phyloP scores from a whole-genome alignment of 2,329 filamentous ascomycete species.

The Penicillium sp. region DNA sequence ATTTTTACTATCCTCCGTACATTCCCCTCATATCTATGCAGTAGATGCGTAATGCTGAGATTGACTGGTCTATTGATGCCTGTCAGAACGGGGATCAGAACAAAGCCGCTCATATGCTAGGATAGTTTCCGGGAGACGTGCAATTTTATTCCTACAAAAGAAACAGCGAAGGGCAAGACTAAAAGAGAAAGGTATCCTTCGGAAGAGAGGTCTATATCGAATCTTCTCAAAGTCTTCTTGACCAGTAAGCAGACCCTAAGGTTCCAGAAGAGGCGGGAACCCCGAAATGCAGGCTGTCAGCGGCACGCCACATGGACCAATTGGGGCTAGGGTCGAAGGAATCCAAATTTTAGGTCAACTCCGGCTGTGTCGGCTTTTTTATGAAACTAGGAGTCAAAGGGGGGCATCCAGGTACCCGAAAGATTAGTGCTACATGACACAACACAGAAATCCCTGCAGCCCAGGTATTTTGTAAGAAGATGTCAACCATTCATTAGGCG shows the following conservation, averaged over 20 bases:
- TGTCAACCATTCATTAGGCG: background rate
- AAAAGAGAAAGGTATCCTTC: background rate
- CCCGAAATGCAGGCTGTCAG: background rate
- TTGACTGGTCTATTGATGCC: background rate
- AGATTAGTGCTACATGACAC: background rate
- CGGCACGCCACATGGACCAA: slow-evolving; percentile 1
- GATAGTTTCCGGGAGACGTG: background rate
- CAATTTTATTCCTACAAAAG: background rate
- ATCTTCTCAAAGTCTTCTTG: background rate
- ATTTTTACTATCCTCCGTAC: background rate
- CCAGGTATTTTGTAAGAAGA: background rate
- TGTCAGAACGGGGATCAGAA: background rate
- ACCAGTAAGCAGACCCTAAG: background rate
- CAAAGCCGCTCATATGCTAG: background rate
- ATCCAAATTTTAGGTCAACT: background rate
- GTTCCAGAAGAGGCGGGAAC: slow-evolving; percentile 1
- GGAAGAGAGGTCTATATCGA: background rate
- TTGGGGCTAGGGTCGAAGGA: background rate
- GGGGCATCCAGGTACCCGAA: background rate
- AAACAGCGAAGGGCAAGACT: background rate
- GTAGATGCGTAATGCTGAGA: background rate
- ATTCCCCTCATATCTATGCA: background rate
- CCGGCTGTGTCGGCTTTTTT: slow-evolving; percentile 3
- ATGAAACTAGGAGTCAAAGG: background rate
- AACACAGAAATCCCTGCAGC: background rate